Evolutionary conservation across 495 filamentous ascomycete genomes (phyloP).

Genomic region (Terfezia boudieri): DNA sequence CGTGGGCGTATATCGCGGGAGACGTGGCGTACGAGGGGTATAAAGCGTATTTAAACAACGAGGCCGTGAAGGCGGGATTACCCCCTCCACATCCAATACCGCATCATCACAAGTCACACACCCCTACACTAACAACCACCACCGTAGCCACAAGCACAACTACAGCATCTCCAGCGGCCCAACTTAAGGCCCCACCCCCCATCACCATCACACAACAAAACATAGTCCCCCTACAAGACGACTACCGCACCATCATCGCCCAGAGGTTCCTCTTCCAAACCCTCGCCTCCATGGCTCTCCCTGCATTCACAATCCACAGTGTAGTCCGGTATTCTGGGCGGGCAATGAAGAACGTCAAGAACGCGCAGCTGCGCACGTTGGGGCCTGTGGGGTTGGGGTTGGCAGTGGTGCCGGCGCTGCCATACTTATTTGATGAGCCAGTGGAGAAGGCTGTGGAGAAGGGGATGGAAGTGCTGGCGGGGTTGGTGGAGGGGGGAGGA

Average conservation of each 20-base stretch:
- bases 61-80: conserved; percentile 32
- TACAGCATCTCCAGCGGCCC: too few species aligned
- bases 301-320: conserved; percentile 86
- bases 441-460: conserved; percentile 80
- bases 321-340: conserved; percentile 68
- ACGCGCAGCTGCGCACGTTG: conserved; percentile 50
- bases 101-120: background rate
- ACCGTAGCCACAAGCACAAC: conserved; percentile 22
- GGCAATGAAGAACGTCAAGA: conserved; percentile 62
- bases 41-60: conserved; percentile 69
- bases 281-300: conserved; percentile 78
- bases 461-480: conserved; percentile 52
- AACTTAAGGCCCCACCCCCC: conserved; percentile 1
- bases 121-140: conserved; percentile 12
- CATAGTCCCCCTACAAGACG: conserved; percentile 57
- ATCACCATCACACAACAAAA: background rate
- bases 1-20: conserved; percentile 77
- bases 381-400: conserved; percentile 81
- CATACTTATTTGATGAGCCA: conserved; percentile 77
- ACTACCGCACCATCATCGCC: conserved; percentile 77
- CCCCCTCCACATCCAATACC: conserved; percentile 20
- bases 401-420: conserved; percentile 68
- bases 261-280: conserved; percentile 78
- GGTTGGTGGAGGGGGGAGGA: conserved; percentile 24
- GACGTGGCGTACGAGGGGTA: conserved; percentile 90